Conservation (phyloP, 768 basidiomycete species). For the Fistulinella prunicolor region DNA sequence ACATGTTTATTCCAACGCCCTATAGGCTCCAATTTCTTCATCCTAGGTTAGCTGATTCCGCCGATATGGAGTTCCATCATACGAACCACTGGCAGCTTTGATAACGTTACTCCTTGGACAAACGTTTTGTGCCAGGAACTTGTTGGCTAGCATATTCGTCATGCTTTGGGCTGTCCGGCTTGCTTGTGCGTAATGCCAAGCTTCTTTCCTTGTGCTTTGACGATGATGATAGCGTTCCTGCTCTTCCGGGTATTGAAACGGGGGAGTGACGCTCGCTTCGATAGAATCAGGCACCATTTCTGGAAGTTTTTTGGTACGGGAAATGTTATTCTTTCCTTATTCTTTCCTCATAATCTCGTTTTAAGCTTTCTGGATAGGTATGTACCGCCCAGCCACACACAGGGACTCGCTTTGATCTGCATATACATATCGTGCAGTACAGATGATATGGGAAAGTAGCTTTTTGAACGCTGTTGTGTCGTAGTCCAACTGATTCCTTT, state of each 20-base stretch:
- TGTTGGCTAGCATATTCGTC: no score
- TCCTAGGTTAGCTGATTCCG: slow-evolving; percentile 65
- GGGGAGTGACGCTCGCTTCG: slow-evolving; percentile 64
- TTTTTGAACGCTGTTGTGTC: background rate
- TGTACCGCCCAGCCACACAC: background rate
- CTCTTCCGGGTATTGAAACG: slow-evolving; percentile 65
- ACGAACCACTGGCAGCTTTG: no score
- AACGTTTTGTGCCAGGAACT: no score
- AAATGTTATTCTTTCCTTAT: background rate
- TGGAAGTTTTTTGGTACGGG: slow-evolving; percentile 56
- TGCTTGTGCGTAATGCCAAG: no score
- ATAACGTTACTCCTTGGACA: no score
- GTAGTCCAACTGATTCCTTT: background rate
- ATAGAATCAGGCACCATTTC: slow-evolving; percentile 63
- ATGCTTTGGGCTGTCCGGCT: no score
- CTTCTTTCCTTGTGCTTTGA: no score
- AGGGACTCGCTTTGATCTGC: no score
- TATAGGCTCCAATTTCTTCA: slow-evolving; percentile 51
- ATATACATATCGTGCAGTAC: slow-evolving; percentile 40
- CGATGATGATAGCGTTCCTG: no score
- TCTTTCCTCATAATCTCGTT: no score
- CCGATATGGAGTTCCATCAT: slow-evolving; percentile 49
- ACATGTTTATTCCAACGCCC: slow-evolving; percentile 53
- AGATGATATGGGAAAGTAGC: slow-evolving; percentile 55
- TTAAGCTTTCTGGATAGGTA: slow-evolving; percentile 2